phyloP scores from a whole-genome alignment of 768 basidiomycete genomes.

The Suillus bovinus region DNA sequence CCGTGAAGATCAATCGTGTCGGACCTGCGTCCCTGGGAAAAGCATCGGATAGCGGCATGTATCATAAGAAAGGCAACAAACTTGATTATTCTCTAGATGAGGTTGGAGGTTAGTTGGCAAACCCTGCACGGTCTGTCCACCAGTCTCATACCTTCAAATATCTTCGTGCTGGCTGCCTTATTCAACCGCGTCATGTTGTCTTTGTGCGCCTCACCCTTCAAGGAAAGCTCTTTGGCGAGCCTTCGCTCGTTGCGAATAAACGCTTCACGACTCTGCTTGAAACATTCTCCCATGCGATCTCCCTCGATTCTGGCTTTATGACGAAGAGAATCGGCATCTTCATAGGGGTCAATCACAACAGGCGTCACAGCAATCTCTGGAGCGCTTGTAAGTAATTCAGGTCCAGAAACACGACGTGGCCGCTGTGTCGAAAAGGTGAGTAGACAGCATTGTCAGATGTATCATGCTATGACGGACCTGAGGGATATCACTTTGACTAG shows the following conservation, averaged over 20 bases:
- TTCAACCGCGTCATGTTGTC: constrained; percentile 72
- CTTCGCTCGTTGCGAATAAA: constrained; percentile 69
- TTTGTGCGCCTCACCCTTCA: constrained; percentile 76
- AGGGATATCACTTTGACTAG: neutral
- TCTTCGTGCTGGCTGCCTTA: constrained; percentile 77
- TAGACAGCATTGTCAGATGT: neutral
- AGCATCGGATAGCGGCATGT: neutral
- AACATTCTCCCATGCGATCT: constrained; percentile 64
- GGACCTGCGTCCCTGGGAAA: constrained; percentile 33
- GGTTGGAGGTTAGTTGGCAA: neutral
- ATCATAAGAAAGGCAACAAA: neutral
- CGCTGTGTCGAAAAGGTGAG: neutral
- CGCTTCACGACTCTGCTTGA: constrained; percentile 66
- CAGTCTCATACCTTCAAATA: constrained; percentile 60
- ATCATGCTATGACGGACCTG: neutral
- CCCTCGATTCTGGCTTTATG: constrained; percentile 71
- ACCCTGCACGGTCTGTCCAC: constrained; percentile 16
- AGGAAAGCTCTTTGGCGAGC: constrained; percentile 73
- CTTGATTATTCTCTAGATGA: constrained; percentile 8
- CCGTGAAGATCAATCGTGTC: constrained; percentile 85
- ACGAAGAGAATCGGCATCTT: constrained; percentile 56
- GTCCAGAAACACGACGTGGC: neutral
- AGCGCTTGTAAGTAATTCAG: neutral
- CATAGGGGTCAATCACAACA: neutral
- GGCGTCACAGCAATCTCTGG: neutral